phyloP scores from a whole-genome alignment of 352 stramenopile species.

The Phytopythium delawarense region DNA sequence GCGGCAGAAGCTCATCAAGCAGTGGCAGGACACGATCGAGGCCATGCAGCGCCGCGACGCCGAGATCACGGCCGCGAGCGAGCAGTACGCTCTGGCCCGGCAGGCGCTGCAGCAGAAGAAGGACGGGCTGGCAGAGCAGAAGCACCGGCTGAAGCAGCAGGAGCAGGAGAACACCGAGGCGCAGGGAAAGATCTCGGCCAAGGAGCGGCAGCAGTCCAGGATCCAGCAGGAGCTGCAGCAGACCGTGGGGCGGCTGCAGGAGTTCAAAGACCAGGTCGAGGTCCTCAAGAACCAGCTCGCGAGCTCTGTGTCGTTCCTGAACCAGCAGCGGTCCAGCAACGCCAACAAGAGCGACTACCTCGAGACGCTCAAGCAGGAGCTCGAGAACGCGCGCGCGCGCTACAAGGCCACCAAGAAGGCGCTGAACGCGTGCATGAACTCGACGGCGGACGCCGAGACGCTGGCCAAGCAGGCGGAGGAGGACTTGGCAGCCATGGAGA shows the following conservation, averaged over 20 bases:
- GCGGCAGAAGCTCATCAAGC: conserved; percentile 90
- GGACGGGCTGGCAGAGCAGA: conserved; percentile 69
- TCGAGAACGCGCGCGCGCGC: conserved; percentile 53
- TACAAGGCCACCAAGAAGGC: conserved; percentile 83
- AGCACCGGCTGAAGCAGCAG: conserved; percentile 77
- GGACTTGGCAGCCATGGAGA: conserved; percentile 59
- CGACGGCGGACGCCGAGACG: conserved; percentile 74
- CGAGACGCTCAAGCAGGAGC: conserved; percentile 75
- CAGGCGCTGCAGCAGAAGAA: conserved; percentile 56
- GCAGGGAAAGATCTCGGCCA: conserved; percentile 58
- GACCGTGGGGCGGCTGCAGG: conserved; percentile 52
- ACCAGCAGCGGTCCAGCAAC: conserved; percentile 76
- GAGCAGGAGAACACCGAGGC: conserved; percentile 86
- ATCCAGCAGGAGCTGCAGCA: conserved; percentile 67
- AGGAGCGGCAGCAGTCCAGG: conserved; percentile 65
- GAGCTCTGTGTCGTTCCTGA: conserved; percentile 80
- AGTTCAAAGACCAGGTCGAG: conserved; percentile 91
- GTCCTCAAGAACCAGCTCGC: conserved; percentile 90
- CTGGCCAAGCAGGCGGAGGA: conserved; percentile 86
- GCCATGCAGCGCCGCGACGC: conserved; percentile 91
- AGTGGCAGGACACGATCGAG: conserved; percentile 95
- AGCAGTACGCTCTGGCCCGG: conserved; percentile 79
- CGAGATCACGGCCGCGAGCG: conserved; percentile 90
- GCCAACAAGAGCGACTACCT: conserved; percentile 66
- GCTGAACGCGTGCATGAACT: conserved; percentile 68